Conservation (phyloP, 2,329 filamentous ascomycete species). For the Nigrospora oryzae region DNA sequence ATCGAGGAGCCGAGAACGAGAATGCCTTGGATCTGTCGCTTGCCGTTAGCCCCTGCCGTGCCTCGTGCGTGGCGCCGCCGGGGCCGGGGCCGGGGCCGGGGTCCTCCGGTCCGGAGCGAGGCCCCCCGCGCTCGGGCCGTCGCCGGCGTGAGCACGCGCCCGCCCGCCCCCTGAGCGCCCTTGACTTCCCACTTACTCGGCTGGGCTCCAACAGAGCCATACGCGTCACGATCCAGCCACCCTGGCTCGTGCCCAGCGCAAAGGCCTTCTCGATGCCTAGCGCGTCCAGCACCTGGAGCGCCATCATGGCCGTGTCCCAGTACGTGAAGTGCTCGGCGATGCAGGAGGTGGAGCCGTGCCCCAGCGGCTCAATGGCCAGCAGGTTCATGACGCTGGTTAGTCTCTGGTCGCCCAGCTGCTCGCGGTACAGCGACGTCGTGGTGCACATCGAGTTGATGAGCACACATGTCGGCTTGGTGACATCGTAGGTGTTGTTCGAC, state of each 20-base stretch:
- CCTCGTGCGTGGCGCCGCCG: too few species aligned
- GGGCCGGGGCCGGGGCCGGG: too few species aligned
- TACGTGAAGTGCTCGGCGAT: conserved; percentile 41
- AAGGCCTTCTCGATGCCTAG: conserved; percentile 39
- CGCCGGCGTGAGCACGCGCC: not conserved
- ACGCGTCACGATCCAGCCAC: conserved; percentile 40
- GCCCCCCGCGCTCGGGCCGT: not conserved
- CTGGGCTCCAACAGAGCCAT: conserved; percentile 43
- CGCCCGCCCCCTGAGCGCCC: not conserved
- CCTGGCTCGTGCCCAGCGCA: conserved; percentile 41
- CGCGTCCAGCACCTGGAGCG: conserved; percentile 45
- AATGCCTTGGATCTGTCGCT: conserved; percentile 33
- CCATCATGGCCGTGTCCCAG: conserved; percentile 47
- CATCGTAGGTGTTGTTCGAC: conserved; percentile 32
- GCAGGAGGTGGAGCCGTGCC: conserved; percentile 37
- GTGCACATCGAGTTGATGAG: conserved; percentile 45
- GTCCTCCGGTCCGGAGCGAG: too few species aligned
- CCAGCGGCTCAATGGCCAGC: conserved; percentile 43
- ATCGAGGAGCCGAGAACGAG: conserved; percentile 41
- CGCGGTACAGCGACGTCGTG: conserved; percentile 34
- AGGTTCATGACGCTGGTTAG: conserved; percentile 36
- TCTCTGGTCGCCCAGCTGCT: conserved; percentile 29
- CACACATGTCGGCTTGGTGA: conserved; percentile 39
- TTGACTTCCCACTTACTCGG: conserved; percentile 22
- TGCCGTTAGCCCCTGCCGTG: not conserved